These are phyloP conservation scores for Penicillium expansum DNA, from an alignment of 2,329 filamentous ascomycete genomes.

Conservation along the genomic window DNA sequence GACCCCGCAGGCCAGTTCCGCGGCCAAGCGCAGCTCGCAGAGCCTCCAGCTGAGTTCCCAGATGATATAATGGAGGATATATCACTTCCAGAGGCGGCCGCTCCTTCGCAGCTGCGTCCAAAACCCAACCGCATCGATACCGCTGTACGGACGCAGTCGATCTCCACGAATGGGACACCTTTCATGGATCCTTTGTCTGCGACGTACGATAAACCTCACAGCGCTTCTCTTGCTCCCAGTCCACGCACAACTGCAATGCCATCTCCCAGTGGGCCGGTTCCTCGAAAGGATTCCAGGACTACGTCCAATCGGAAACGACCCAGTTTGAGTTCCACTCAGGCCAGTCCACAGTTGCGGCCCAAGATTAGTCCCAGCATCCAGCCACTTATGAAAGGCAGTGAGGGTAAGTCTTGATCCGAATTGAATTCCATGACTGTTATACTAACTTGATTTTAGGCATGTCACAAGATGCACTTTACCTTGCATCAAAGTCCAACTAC, in stretches of 20 bases:
- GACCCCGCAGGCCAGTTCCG: slow-evolving; percentile 37
- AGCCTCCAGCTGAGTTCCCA: slow-evolving; percentile 42
- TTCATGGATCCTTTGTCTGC: slow-evolving; percentile 36
- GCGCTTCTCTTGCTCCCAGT: slow-evolving; percentile 48
- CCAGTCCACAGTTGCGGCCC: slow-evolving; percentile 81
- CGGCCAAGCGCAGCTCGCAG: slow-evolving; percentile 34
- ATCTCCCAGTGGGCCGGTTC: slow-evolving; percentile 48
- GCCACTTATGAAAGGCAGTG: slow-evolving; percentile 72
- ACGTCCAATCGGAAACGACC: slow-evolving; percentile 60
- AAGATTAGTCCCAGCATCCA: slow-evolving; percentile 94
- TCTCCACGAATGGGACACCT: slow-evolving; percentile 65
- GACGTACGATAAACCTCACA: slow-evolving; percentile 26
- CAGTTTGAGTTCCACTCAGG: slow-evolving; percentile 69
- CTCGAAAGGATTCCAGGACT: slow-evolving; percentile 47
- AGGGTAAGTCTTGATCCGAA: slow-evolving; percentile 48
- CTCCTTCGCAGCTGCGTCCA: slow-evolving; percentile 46
- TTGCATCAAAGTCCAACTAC: slow-evolving; percentile 95
- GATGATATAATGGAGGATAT: slow-evolving; percentile 63
- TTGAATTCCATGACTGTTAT: slow-evolving; percentile 6
- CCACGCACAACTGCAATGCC: slow-evolving; percentile 54
- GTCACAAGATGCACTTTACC: slow-evolving; percentile 64
- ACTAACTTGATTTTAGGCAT: slow-evolving; percentile 35
- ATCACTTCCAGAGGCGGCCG: slow-evolving; percentile 70
- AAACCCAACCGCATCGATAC: slow-evolving; percentile 53
- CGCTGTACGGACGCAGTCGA: slow-evolving; percentile 47